Evolutionary conservation across 2,329 filamentous ascomycete species (phyloP).

Genomic region (Curvularia verruculosa): DNA sequence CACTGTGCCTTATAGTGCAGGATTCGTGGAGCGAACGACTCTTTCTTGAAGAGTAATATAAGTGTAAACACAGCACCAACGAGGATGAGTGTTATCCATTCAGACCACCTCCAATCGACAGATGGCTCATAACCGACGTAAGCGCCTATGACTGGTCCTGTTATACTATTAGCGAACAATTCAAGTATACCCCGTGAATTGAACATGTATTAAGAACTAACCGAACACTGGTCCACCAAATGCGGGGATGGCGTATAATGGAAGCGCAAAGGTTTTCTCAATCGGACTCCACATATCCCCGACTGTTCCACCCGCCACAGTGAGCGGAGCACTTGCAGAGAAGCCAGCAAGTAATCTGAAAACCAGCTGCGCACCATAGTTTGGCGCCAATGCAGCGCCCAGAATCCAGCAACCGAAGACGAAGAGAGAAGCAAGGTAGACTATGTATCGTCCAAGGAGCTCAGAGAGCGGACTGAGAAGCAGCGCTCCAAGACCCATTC

Average conservation of each 20-base stretch:
- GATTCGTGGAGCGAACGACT: constrained; percentile 30
- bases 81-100: constrained; percentile 37
- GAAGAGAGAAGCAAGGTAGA: constrained; percentile 38
- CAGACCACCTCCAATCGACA: constrained; percentile 35
- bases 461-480: constrained; percentile 56
- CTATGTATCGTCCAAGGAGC: constrained; percentile 51
- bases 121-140: constrained; percentile 29
- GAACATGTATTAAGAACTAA: constrained; percentile 1
- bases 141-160: constrained; percentile 55
- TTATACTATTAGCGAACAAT: background rate
- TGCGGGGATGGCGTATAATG: constrained; percentile 29
- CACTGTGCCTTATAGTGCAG: constrained; percentile 46
- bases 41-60: constrained; percentile 24
- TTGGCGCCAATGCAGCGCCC: constrained; percentile 46
- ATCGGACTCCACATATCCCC: constrained; percentile 30
- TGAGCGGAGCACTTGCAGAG: constrained; percentile 49
- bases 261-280: constrained; percentile 34
- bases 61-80: constrained; percentile 20
- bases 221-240: constrained; percentile 23
- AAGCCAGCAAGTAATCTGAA: constrained; percentile 59
- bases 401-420: constrained; percentile 44
- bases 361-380: constrained; percentile 56
- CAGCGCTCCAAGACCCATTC: constrained; percentile 55
- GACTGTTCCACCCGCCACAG: constrained; percentile 26
- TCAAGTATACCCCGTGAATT: background rate